Percentiles rank a stretch among this genome's conserved stretches.
Evolutionary conservation across 129 eudicot species (phyloP).

Genomic region (Saussurea involucrata): DNA sequence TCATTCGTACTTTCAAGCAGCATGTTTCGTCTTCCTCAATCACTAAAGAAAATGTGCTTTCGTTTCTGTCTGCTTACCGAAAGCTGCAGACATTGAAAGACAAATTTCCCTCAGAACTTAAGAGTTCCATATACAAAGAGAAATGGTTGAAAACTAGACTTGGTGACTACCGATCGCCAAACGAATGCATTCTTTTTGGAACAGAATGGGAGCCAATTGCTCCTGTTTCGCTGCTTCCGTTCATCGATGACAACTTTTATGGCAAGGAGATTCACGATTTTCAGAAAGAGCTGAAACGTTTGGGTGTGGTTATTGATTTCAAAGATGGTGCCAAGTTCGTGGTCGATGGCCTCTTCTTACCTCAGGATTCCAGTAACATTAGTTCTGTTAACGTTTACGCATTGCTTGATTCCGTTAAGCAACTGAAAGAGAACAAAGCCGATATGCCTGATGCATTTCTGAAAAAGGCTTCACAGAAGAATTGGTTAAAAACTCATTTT

Average conservation of each 20-base stretch:
- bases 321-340: conserved; percentile 41
- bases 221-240: conserved; percentile 41
- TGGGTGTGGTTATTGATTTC: conserved; percentile 41
- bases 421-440: neutral
- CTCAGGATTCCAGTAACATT: conserved; percentile 27
- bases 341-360: conserved; percentile 32
- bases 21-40: conserved; percentile 31
- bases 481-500: conserved; percentile 41
- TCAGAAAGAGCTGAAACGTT: conserved; percentile 27
- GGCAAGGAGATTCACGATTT: conserved; percentile 30
- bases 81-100: conserved; percentile 6
- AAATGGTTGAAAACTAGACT: conserved; percentile 56
- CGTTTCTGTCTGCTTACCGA: conserved; percentile 29
- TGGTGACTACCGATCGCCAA: conserved; percentile 45
- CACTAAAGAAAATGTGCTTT: conserved; percentile 25
- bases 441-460: neutral
- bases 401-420: conserved; percentile 37
- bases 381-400: conserved; percentile 30
- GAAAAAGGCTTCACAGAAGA: conserved; percentile 2
- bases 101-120: conserved; percentile 28
- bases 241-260: conserved; percentile 45
- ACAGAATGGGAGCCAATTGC: conserved; percentile 41
- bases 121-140: conserved; percentile 24
- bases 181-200: conserved; percentile 39
- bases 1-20: conserved; percentile 34